Base-by-base conservation (phyloP, 2,329 filamentous ascomycete genomes). In the Curvularia sp. region DNA sequence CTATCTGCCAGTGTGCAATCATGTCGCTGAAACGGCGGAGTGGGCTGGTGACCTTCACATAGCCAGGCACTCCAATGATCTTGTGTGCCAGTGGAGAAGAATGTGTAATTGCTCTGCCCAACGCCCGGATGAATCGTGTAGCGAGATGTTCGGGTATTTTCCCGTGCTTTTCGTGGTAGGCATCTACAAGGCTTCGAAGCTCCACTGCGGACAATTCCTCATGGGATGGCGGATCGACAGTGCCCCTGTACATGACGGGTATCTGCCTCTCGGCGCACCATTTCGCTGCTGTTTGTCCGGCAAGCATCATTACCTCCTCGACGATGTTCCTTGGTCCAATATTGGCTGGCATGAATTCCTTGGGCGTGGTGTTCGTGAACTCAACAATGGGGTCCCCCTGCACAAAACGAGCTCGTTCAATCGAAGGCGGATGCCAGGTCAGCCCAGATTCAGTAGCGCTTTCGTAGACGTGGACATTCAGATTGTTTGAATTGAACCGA, bases 1-100 rank as follows among this genome's bases (percentile, higher is more conserved):
- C 86, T 46, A 88, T 86, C 64, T 89, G 86, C 80, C 87, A 89
- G 69, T 88, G 86, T 10, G 81, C 77, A 45, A 89, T 79, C 69
- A 89, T 80, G 71, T 89, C 87, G 46, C 78, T 80, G 71, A 84
- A 88, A 36, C 86, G 81, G 49, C 87, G 83, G 21, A 89, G 78
- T 1, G 87, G 87, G 66, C 83, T 87, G 0, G 86, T 89, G 49
- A 82, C 80, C 73, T 85, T 87, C 57, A 81, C 73, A 66, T 88
- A 88, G 25, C 79, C 70, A 27, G 81, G 74, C 27, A 85, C 73
- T 34, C 84, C 85, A 2, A 88, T 74, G 7, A 81, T 72, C 4
- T 74, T 71, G 65, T 88, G 85, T 13, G 74, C 77, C 19, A 83
- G 59, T 1, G 85, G 83, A 3, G 68, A 74, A 1, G 80, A 81